These are phyloP conservation scores for Fusarium sp. DNA, from an alignment of 2,329 filamentous ascomycete species.

Conservation along the genomic window DNA sequence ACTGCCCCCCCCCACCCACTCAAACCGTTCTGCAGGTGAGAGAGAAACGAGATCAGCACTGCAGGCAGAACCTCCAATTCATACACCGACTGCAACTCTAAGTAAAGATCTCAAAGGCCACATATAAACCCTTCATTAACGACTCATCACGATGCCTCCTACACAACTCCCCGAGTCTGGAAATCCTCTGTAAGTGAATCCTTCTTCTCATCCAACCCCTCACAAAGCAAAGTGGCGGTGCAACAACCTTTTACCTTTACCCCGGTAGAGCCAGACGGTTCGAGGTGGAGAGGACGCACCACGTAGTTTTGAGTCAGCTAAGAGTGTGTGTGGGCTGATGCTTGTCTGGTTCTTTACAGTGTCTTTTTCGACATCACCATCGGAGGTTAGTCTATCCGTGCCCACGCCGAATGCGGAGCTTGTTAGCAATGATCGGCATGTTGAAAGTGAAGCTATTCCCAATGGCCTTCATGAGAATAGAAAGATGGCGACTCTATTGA, in stretches of 20 bases:
- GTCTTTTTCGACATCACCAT: conserved; percentile 86
- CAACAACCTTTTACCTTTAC: conserved; percentile 20
- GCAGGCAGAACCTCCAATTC: not conserved
- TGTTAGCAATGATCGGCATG: not conserved
- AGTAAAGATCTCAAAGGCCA: conserved; percentile 1
- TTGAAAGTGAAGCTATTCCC: conserved; percentile 42
- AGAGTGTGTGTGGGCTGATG: conserved; percentile 44
- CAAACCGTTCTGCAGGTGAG: conserved; percentile 27
- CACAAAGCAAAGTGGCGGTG: conserved; percentile 28
- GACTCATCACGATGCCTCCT: conserved; percentile 57
- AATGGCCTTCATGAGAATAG: conserved; percentile 4
- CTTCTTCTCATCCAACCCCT: not conserved
- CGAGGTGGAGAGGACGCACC: conserved; percentile 33
- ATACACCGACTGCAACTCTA: conserved; percentile 19
- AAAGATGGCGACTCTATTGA: not conserved
- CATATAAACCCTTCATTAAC: not conserved
- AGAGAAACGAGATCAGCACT: conserved; percentile 20
- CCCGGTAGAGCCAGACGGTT: conserved; percentile 25
- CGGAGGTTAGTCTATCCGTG: conserved; percentile 69
- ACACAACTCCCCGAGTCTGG: conserved; percentile 64
- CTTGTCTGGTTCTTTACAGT: conserved; percentile 52
- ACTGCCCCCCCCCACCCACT: conserved; percentile 35
- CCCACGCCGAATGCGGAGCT: conserved; percentile 27
- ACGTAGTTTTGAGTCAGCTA: conserved; percentile 37
- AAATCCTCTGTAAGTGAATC: conserved; percentile 62